Percentiles rank a stretch among this genome's conserved stretches.
Conservation (phyloP, 2,329 filamentous ascomycete genomes). For the Colletotrichum sp. region DNA sequence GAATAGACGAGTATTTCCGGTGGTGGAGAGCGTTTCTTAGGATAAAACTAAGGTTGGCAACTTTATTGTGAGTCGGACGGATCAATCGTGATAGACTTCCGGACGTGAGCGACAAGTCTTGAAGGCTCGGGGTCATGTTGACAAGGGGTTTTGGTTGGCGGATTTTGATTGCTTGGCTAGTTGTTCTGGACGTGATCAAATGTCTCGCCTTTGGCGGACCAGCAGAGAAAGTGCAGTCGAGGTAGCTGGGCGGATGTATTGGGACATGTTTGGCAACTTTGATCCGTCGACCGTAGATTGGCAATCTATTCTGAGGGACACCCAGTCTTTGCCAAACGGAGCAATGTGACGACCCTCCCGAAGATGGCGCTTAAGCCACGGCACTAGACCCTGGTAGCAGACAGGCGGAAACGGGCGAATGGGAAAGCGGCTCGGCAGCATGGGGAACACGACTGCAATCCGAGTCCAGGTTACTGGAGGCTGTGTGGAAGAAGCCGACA, state of each 20-base stretch:
- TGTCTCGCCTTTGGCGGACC: not conserved
- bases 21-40: not conserved
- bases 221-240: not conserved
- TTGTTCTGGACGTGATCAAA: not conserved
- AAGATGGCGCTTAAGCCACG: slow-evolving; percentile 1
- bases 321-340: slow-evolving; percentile 2
- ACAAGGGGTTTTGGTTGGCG: not conserved
- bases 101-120: not conserved
- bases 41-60: not conserved
- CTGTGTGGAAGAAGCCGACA: not conserved
- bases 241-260: not conserved
- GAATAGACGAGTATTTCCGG: not conserved
- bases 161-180: not conserved
- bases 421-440: not conserved
- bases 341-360: not conserved
- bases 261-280: not conserved
- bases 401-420: not conserved
- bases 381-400: not conserved
- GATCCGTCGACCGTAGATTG: not conserved
- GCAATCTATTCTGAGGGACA: not conserved
- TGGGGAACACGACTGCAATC: not conserved
- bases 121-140: not conserved
- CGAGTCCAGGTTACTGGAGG: slow-evolving; percentile 2
- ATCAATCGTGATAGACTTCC: not conserved
- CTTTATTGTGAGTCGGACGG: not conserved